These are phyloP conservation scores for Monosporozyma yasuniensis DNA, from an alignment of 805 yeast genomes.

Conservation along the genomic window DNA sequence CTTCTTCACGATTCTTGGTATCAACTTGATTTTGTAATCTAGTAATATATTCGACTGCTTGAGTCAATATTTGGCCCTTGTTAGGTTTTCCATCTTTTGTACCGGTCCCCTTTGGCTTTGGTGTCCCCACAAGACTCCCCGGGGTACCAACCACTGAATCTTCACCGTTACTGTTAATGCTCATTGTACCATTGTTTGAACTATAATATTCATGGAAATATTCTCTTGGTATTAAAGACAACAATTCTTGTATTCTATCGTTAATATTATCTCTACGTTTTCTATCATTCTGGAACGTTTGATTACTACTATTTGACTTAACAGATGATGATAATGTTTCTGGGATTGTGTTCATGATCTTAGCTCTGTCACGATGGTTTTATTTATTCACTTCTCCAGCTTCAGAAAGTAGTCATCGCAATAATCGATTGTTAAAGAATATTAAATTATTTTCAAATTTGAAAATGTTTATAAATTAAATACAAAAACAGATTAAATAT, in stretches of 20 bases:
- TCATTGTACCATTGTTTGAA: background rate
- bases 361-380: background rate
- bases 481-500: background rate
- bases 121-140: conserved; percentile 3
- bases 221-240: conserved; percentile 36
- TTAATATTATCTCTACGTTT: conserved; percentile 50
- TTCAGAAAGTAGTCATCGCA: background rate
- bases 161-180: conserved; percentile 6
- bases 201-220: conserved; percentile 35
- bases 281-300: conserved; percentile 30
- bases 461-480: background rate
- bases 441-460: background rate
- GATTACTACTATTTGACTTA: conserved; percentile 12
- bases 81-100: conserved; percentile 80
- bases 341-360: conserved; percentile 10
- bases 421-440: too few relatives aligned
- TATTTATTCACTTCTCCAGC: background rate
- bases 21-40: conserved; percentile 65
- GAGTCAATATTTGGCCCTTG: conserved; percentile 71
- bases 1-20: conserved; percentile 68
- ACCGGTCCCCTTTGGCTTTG: conserved; percentile 41
- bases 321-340: conserved; percentile 16
- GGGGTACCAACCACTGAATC: conserved; percentile 5
- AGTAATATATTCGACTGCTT: conserved; percentile 65
- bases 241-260: conserved; percentile 47